These are phyloP conservation scores for Leucosporidium yakuticum DNA, from an alignment of 768 basidiomycete genomes.

Conservation along the genomic window DNA sequence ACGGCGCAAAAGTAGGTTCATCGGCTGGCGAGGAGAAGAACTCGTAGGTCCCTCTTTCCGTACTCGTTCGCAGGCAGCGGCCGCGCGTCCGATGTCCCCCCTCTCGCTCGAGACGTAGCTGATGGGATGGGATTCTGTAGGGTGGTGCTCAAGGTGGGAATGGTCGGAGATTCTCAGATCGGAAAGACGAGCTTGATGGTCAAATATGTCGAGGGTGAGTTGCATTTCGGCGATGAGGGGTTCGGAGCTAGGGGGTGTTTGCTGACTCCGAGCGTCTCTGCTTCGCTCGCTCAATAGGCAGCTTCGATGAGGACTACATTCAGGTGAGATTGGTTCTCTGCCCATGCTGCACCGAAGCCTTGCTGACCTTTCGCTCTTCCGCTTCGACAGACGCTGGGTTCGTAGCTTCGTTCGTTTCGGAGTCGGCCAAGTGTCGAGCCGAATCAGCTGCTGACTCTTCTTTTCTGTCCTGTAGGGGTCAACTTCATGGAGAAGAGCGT, in stretches of 20 bases:
- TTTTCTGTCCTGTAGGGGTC: slow-evolving; percentile 57
- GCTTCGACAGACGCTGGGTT: slow-evolving; percentile 96
- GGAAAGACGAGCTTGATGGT: slow-evolving; percentile 99
- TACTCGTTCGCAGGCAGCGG: not conserved
- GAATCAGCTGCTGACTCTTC: not conserved
- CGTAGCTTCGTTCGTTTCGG: not conserved
- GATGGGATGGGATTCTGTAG: slow-evolving; percentile 1
- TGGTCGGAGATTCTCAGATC: slow-evolving; percentile 99
- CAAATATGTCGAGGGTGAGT: slow-evolving; percentile 95
- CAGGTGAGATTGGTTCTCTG: slow-evolving; percentile 57
- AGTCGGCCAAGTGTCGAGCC: slow-evolving; percentile 7
- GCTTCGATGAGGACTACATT: slow-evolving; percentile 40
- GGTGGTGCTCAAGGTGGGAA: slow-evolving; percentile 64
- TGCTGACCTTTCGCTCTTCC: slow-evolving; percentile 25
- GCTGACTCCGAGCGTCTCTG: not conserved
- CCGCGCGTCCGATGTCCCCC: not conserved
- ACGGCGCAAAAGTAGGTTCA: not conserved
- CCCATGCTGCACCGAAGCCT: too few species aligned
- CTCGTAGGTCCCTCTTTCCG: not conserved
- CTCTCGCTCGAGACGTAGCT: too few species aligned
- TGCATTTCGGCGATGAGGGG: slow-evolving; percentile 19
- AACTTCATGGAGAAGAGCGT: slow-evolving; percentile 99
- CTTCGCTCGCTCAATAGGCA: not conserved
- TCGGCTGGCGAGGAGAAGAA: slow-evolving; percentile 4
- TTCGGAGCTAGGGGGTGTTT: not conserved